Evolutionary conservation across 768 basidiomycete genomes (phyloP).

Genomic region (Paxillus ammoniavirescens): DNA sequence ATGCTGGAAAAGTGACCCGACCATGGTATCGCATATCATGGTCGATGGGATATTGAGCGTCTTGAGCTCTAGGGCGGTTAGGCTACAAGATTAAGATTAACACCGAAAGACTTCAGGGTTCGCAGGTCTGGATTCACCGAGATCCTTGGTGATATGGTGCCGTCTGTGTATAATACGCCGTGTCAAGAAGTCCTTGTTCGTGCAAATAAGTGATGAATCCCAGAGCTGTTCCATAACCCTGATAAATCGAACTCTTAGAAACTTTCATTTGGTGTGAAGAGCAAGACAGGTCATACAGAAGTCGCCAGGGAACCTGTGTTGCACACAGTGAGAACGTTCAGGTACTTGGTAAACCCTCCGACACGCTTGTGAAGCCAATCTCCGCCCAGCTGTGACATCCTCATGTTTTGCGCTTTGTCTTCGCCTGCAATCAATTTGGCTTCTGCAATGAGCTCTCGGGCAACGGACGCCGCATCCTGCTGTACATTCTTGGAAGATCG

Average conservation of each 20-base stretch:
- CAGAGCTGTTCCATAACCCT: slow-evolving; percentile 96
- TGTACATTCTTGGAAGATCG: slow-evolving; percentile 35
- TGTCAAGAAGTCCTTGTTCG: slow-evolving; percentile 71
- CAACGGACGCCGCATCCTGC: slow-evolving; percentile 45
- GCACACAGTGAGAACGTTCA: slow-evolving; percentile 92
- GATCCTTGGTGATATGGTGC: slow-evolving; percentile 95
- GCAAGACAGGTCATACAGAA: slow-evolving; percentile 48
- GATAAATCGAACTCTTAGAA: slow-evolving; percentile 2
- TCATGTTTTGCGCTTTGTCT: slow-evolving; percentile 82
- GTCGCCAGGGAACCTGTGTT: slow-evolving; percentile 97
- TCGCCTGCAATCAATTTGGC: slow-evolving; percentile 77
- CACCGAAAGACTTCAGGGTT: background rate
- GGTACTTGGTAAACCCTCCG: slow-evolving; percentile 37
- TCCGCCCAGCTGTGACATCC: slow-evolving; percentile 83
- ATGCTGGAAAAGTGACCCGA: slow-evolving; percentile 91
- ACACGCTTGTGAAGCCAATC: slow-evolving; percentile 68
- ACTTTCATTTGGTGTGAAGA: slow-evolving; percentile 1
- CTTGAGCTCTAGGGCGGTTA: slow-evolving; percentile 88
- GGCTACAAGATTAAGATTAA: slow-evolving; percentile 38
- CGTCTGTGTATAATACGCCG: slow-evolving; percentile 91
- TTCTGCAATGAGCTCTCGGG: slow-evolving; percentile 64
- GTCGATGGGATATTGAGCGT: slow-evolving; percentile 80
- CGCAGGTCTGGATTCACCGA: slow-evolving; percentile 39
- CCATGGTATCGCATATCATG: slow-evolving; percentile 98
- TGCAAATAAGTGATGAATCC: slow-evolving; percentile 91